phyloP scores from a whole-genome alignment of 768 basidiomycete species.

The Candolleomyces efflorescens region DNA sequence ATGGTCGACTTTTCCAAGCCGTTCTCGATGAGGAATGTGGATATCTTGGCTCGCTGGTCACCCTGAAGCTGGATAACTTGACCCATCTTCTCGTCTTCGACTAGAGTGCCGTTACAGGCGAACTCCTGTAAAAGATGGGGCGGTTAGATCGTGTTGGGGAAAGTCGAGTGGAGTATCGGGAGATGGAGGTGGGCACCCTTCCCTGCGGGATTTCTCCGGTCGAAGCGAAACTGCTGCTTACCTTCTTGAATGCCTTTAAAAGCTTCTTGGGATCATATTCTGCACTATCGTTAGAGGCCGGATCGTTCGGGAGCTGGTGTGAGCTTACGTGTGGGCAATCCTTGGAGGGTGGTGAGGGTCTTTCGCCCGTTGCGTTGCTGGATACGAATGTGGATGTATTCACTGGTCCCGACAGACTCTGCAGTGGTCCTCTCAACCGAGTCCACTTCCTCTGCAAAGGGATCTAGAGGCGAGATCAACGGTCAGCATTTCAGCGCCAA shows the following conservation, averaged over 20 bases:
- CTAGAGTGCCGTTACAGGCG: constrained; percentile 96
- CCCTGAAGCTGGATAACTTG: constrained; percentile 98
- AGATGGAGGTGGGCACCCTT: background rate
- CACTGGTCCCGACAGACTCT: constrained; percentile 76
- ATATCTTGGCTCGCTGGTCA: constrained; percentile 92
- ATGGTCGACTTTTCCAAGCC: constrained; percentile 74
- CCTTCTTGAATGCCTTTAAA: constrained; percentile 99
- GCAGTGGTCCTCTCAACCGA: constrained; percentile 59
- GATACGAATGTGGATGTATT: constrained; percentile 94
- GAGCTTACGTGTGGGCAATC: constrained; percentile 80
- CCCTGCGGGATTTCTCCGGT: background rate
- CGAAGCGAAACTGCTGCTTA: constrained; percentile 19
- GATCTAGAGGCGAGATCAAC: constrained; percentile 50
- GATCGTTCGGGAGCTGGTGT: background rate
- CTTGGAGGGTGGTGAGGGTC: constrained; percentile 96
- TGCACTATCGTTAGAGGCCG: constrained; percentile 23
- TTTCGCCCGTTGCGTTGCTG: constrained; percentile 99
- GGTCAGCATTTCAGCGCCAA: constrained; percentile 4
- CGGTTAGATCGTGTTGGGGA: background rate
- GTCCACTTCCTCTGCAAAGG: constrained; percentile 94
- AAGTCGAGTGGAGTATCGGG: background rate
- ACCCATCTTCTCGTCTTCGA: constrained; percentile 93
- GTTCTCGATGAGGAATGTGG: constrained; percentile 79
- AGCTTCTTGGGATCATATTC: constrained; percentile 98
- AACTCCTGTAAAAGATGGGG: constrained; percentile 65